Base-by-base conservation (phyloP, 202 grass and related monocot genomes). In the Cymbopogon flexuosus region DNA sequence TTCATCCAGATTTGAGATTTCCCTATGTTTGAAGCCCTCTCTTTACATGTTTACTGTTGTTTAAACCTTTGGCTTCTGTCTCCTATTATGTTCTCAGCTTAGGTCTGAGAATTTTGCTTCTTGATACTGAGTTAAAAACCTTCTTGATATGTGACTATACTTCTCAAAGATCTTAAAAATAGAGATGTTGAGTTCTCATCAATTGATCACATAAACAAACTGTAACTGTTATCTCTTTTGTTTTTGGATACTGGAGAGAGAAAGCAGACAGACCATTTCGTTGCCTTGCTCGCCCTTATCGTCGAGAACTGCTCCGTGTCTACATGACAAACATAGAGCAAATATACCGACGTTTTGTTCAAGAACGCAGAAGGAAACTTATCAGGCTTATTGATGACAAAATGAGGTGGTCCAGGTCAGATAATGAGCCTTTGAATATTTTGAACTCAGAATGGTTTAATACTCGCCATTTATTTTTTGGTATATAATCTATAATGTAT, bases 281-380 rank as follows among this genome's bases (percentile, higher is more conserved):
- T 54, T 97, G 93, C 75, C 90, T 97, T 41, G 90, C 89, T 46
- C 74, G 63, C 23, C 90, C 83, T 10, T 97, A 97, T 47, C 88
- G 90, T 31, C 73, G 75, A 72, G 93, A 97, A 68, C 61, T 97
- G 16, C 78, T 97, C 35, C 65, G 88, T 3, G 86, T 91, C 24
- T 97, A 93, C 82, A 81, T 86, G 81, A 75, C 84, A 70, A 97
- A 97, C 41, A 84, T 93, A 72, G 93, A 97, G 65, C 90, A 97
- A 93, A 84, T 89, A 82, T 97, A 79, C 66, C 93, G 75, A 23
- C 78, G 74, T 18, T 91, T 93, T 86, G 59, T 93, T 65, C 86
- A 93, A 73, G 86, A 93, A 58, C 61, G 41, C 57, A 91, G 81
- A 91, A 83, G 75, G 34, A 91, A 91, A 81, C 71, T 91, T 86